These are phyloP conservation scores for Cinchona pubescens DNA, from an alignment of 257 asterid species.

Conservation along the genomic window DNA sequence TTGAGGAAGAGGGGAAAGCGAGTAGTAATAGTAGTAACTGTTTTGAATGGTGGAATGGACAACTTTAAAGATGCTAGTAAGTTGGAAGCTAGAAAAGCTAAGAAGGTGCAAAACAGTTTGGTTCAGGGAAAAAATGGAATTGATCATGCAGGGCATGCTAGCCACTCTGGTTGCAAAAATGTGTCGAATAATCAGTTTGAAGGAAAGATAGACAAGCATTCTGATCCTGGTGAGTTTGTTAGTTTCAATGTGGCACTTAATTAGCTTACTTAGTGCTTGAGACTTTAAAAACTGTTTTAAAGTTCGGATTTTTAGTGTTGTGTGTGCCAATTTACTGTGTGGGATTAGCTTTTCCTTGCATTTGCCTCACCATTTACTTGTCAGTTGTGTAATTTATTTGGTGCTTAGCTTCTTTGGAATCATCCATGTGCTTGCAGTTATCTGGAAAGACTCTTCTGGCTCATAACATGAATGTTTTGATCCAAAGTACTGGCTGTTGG, in stretches of 20 bases:
- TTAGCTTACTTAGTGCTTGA: background rate
- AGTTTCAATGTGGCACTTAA: constrained; percentile 3
- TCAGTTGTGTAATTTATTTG: background rate
- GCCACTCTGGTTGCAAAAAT: constrained; percentile 22
- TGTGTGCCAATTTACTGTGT: background rate
- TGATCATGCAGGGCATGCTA: constrained; percentile 24
- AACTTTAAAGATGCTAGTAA: constrained; percentile 15
- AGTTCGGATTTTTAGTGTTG: background rate
- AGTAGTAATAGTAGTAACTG: constrained; percentile 13
- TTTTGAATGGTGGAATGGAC: constrained; percentile 23
- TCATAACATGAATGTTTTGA: background rate
- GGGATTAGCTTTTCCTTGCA: background rate
- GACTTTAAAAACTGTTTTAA: background rate
- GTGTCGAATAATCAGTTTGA: constrained; percentile 24
- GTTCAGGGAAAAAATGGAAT: constrained; percentile 28
- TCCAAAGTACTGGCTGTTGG: background rate
- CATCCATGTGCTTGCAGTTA: background rate
- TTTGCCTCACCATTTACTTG: background rate
- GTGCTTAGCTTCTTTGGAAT: background rate
- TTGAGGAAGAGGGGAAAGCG: constrained; percentile 36
- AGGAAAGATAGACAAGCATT: constrained; percentile 35
- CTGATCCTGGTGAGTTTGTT: constrained; percentile 51
- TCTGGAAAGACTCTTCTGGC: background rate
- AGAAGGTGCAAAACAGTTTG: constrained; percentile 36
- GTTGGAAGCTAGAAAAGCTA: constrained; percentile 27